Base-by-base conservation (phyloP, 192 early-diverging fungal species). In the Diversispora epigaea region DNA sequence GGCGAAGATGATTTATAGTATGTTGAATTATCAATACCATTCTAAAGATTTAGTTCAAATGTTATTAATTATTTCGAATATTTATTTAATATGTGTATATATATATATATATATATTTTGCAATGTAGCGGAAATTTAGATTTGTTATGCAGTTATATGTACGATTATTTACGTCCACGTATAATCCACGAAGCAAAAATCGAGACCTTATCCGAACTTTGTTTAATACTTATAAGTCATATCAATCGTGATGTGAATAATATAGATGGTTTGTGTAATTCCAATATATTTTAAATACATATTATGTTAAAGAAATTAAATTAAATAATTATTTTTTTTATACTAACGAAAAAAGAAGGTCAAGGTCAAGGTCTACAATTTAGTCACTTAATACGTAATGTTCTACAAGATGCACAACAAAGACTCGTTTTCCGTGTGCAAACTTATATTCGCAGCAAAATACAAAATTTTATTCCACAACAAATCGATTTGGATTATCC, bases 101-200 rank as follows among this genome's bases (percentile, higher is more conserved):
- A 43, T 71, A 8, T 43, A 32, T 12, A 46, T 65, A 14, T 46
- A 63, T 25, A 25, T 67, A 50, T 52, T 12, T 9, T 52, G 3
- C 4, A 11, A 41, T 43, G 73, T 75, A 93, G 93, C 40, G 82
- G 79, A 40, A 94, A 93, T 75, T 79, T 97, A 46, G 95, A 98
- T 64, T 73, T 84, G 0, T 78, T 94, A 6, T 88, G 90, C 63
- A 85, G 87, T 50, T 83, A 90, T 68, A 84, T 98, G 15, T 92
- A 96, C 74, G 92, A 96, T 67, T 88, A 91, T 41, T 83, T 97
- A 22, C 89, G 97, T 4, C 95, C 96, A 39, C 81, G 91, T 10
- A 94, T 98, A 57, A 92, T 98, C 70, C 91, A 93, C 73, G 94
- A 97, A 76, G 82, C 86, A 17, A 83, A 88, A 43, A 95, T 97